Evolutionary conservation across 202 grass and related monocot species (phyloP).

Genomic region (Alloteropsis angusta): DNA sequence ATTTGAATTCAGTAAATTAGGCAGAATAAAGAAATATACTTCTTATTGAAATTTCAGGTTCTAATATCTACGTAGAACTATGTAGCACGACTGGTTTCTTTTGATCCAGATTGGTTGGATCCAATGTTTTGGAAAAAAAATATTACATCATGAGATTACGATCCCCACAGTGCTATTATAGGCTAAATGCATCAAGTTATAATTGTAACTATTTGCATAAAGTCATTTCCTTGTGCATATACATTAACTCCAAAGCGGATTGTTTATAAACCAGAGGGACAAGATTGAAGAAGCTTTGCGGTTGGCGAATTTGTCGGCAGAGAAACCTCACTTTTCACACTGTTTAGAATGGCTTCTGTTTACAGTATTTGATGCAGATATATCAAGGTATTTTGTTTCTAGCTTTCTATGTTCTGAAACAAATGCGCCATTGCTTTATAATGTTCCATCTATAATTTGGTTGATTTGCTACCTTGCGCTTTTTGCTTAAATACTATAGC

Average conservation of each 20-base stretch:
- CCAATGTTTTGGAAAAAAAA: neutral
- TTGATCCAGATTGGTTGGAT: neutral
- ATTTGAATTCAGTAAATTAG: neutral
- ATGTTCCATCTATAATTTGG: conserved; percentile 11
- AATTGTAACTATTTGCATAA: conserved; percentile 1
- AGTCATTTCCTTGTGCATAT: neutral
- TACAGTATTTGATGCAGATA: conserved; percentile 99
- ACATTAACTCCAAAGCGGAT: conserved; percentile 15
- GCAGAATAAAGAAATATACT: neutral
- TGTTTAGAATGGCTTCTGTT: conserved; percentile 99
- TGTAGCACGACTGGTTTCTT: neutral
- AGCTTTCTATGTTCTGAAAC: conserved; percentile 19
- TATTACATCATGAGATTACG: neutral
- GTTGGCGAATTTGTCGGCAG: conserved; percentile 86
- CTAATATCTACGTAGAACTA: neutral
- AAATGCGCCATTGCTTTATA: neutral
- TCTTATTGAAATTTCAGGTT: neutral
- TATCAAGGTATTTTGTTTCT: conserved; percentile 72
- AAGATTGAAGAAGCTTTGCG: conserved; percentile 87
- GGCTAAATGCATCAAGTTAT: neutral
- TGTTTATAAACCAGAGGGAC: conserved; percentile 64
- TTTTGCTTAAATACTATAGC: conserved; percentile 8
- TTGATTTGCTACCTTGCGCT: neutral
- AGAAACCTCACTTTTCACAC: conserved; percentile 94
- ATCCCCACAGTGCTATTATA: neutral